phyloP scores from a whole-genome alignment of 805 yeast genomes.

The Ogataea methylovora region DNA sequence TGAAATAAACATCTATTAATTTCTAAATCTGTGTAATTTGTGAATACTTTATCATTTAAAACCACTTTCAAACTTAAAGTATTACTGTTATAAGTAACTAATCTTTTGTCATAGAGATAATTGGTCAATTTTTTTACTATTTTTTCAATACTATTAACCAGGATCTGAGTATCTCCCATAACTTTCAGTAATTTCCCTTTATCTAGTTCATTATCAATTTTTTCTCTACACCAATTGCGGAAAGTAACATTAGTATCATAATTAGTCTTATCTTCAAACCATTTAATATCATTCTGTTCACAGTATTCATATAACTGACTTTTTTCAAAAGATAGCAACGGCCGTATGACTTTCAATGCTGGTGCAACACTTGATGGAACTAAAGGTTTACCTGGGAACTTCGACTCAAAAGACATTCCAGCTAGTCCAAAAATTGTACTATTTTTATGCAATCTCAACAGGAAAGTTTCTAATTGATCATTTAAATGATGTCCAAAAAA shows the following conservation, averaged over 20 bases:
- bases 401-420: neutral
- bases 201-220: constrained; percentile 8
- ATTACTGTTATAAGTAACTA: neutral
- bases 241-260: constrained; percentile 42
- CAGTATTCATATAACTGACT: constrained; percentile 40
- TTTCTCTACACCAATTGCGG: constrained; percentile 46
- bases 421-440: constrained; percentile 47
- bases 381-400: neutral
- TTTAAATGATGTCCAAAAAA: constrained; percentile 62
- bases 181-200: constrained; percentile 4
- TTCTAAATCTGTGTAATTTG: constrained; percentile 10
- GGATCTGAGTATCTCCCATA: constrained; percentile 7
- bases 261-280: constrained; percentile 74
- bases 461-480: constrained; percentile 67
- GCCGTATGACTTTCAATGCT: constrained; percentile 33
- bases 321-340: constrained; percentile 44
- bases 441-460: constrained; percentile 41
- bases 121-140: constrained; percentile 12
- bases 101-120: constrained; percentile 5
- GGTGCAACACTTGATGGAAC: constrained; percentile 1
- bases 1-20: constrained; percentile 22
- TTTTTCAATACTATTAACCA: constrained; percentile 10
- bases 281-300: constrained; percentile 26
- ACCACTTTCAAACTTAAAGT: constrained; percentile 9
- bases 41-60: constrained; percentile 11